These are phyloP conservation scores for Teratosphaeria pseudoeucalypti DNA, from an alignment of 2,329 filamentous ascomycete species.

Conservation along the genomic window DNA sequence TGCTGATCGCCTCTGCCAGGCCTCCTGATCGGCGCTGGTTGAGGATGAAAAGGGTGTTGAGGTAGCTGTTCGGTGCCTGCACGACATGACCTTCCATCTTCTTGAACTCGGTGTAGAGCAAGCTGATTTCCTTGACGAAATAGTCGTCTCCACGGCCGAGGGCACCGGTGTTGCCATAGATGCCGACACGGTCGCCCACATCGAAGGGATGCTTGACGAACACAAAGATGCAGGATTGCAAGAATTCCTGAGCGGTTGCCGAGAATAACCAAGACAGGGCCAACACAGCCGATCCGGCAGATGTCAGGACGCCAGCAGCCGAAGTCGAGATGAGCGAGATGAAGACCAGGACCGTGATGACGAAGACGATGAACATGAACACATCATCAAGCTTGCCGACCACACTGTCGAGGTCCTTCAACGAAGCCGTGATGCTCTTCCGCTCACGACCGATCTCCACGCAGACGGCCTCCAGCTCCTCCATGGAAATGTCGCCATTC, in stretches of 20 bases:
- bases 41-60: conserved; percentile 82
- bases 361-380: conserved; percentile 72
- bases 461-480: conserved; percentile 84
- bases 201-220: conserved; percentile 97
- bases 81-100: conserved; percentile 97
- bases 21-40: conserved; percentile 87
- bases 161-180: conserved; percentile 85
- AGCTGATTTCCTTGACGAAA: conserved; percentile 86
- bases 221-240: conserved; percentile 89
- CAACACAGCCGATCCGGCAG: conserved; percentile 75
- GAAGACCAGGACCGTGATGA: conserved; percentile 77
- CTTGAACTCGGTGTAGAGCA: conserved; percentile 95
- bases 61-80: conserved; percentile 85
- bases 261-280: conserved; percentile 89
- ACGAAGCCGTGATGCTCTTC: conserved; percentile 85
- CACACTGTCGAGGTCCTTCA: conserved; percentile 91
- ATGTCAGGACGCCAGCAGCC: conserved; percentile 82
- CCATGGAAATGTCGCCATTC: conserved; percentile 92
- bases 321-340: conserved; percentile 82
- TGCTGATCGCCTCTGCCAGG: conserved; percentile 73
- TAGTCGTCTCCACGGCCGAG: conserved; percentile 76
- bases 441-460: conserved; percentile 91
- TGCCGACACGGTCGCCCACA: conserved; percentile 81
- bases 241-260: conserved; percentile 84
- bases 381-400: conserved; percentile 82